Percentiles rank a stretch among this genome's conserved stretches.
These are phyloP conservation scores for Annona squamosa DNA, from an alignment of 164 flowering plant genomes.

Conservation along the genomic window DNA sequence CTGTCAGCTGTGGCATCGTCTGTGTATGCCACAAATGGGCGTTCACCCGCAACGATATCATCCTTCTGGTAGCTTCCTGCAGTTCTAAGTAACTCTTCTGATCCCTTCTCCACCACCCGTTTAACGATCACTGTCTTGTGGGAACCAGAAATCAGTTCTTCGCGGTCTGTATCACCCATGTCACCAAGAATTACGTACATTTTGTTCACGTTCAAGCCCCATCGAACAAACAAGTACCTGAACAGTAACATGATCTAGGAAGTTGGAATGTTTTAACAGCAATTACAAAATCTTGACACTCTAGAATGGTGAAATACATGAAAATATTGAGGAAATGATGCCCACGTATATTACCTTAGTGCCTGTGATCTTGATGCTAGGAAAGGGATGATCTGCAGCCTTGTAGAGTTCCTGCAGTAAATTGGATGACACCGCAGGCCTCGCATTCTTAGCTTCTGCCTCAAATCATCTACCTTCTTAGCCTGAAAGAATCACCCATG, in stretches of 20 bases:
- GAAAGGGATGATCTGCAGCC: conserved; percentile 78
- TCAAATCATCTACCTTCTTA: conserved; percentile 68
- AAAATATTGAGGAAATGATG: background rate
- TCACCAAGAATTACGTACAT: conserved; percentile 84
- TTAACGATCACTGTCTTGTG: conserved; percentile 80
- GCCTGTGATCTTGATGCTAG: conserved; percentile 95
- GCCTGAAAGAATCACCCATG: conserved; percentile 37
- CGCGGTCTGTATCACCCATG: conserved; percentile 82
- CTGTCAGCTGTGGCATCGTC: conserved; percentile 40
- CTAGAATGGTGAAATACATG: background rate
- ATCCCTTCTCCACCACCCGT: conserved; percentile 56
- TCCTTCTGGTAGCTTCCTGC: conserved; percentile 55
- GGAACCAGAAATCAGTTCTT: conserved; percentile 76
- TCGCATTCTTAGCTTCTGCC: conserved; percentile 90
- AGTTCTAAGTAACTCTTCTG: conserved; percentile 62
- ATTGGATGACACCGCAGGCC: conserved; percentile 92
- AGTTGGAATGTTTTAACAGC: background rate
- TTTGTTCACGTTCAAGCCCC: conserved; percentile 81
- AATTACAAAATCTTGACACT: background rate
- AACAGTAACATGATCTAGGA: background rate
- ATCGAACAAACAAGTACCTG: conserved; percentile 89
- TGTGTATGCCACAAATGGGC: conserved; percentile 46
- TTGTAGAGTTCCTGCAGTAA: conserved; percentile 84
- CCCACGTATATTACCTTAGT: conserved; percentile 49
- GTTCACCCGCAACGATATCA: conserved; percentile 67